Conservation (phyloP, 108 stramenopile genomes). For the Bacterosira constricta region DNA sequence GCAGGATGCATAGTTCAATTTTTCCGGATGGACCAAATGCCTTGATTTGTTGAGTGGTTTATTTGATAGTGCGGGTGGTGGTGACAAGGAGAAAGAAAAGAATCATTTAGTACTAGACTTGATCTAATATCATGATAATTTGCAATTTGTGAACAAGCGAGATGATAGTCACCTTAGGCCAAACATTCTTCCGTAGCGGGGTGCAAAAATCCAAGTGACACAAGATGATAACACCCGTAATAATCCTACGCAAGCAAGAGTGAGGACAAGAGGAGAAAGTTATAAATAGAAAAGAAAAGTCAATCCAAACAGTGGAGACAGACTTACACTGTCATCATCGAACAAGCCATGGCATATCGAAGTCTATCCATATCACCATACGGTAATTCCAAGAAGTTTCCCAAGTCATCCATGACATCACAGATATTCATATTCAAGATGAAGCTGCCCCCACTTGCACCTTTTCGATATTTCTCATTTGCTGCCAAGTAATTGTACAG, state of each 20-base stretch:
- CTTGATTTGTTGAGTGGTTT: conserved; percentile 1
- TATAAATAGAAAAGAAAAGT: conserved; percentile 53
- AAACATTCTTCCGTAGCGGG: too few species aligned
- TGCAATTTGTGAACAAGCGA: too few species aligned
- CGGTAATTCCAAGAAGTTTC: neutral
- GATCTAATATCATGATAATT: too few species aligned
- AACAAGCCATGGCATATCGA: conserved; percentile 51
- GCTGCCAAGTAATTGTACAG: conserved; percentile 59
- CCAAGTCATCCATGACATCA: conserved; percentile 20
- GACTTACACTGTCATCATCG: conserved; percentile 54
- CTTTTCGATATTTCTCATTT: conserved; percentile 15
- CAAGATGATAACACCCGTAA: too few species aligned
- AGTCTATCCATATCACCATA: neutral
- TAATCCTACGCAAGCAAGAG: neutral
- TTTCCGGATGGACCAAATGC: conserved; percentile 46
- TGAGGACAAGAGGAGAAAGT: neutral
- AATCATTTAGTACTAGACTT: too few species aligned
- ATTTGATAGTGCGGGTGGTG: too few species aligned
- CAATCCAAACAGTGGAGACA: conserved; percentile 30
- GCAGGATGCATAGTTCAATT: conserved; percentile 49
- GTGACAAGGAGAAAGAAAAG: too few species aligned
- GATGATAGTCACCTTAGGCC: too few species aligned
- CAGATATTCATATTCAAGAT: conserved; percentile 3
- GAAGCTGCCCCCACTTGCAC: too few species aligned
- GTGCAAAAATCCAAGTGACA: too few species aligned